Evolutionary conservation across 2,329 filamentous ascomycete species (phyloP), one percentile per base, ranked within the genome.

Genomic region (Aotearoamyces nothofagi): DNA sequence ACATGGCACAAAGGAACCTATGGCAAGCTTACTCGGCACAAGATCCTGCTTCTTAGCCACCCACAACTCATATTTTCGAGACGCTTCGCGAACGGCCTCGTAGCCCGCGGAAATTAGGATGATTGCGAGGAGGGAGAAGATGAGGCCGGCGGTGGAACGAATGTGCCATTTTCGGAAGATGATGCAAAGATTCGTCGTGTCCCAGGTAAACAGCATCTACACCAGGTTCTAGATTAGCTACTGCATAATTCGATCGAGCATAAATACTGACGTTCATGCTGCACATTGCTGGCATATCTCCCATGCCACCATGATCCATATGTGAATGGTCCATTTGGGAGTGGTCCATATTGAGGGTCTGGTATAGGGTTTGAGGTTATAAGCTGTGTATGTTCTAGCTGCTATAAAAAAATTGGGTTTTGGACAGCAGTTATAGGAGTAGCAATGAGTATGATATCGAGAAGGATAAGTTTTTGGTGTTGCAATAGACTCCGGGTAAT

Each of bases 131-230:
- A 98, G 74, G 15, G 87, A 93, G 46, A 84, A 53, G 51, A 94
- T 45, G 33, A 98, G 76, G 17, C 78, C 78, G 29, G 69, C 47
- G 3, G 75, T 74, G 36, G 76, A 74, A 37, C 67, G 74, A 53
- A 98, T 59, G 57, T 81, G 86, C 90, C 90, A 98, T 56, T 76
- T 72, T 44, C 66, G 68, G 64, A 96, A 98, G 54, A 98, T 71
- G 55, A 98, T 92, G 66, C 90, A 98, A 39, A 98, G 81, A 57
- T 96, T 79, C 32, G 66, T 70, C 3, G 86, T 87, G 53, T 84
- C 73, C 87, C 87, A 98, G 36, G 84, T 96, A 62, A 98, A 98
- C 41, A 96, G 73, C 87, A 94, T 96, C 84, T 93, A 42, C 4
- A 27, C 17, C 3, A 9, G 17, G 17, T n/a, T n/a, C n/a, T n/a